These are phyloP conservation scores for Tolypocladium guangdongense DNA, from an alignment of 2,329 filamentous ascomycete genomes.

Conservation along the genomic window DNA sequence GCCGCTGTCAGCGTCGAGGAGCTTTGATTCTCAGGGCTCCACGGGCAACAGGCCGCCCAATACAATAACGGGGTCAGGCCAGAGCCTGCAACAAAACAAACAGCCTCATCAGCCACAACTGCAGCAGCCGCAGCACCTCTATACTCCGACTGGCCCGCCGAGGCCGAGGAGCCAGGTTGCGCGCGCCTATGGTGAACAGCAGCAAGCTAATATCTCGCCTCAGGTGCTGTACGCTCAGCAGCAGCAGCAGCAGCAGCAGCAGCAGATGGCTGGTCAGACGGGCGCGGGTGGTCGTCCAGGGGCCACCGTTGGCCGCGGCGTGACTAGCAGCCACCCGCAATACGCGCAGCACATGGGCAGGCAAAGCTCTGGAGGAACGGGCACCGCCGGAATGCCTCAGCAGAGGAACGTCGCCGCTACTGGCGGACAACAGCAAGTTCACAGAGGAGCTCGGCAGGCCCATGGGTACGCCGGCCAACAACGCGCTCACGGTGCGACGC, in stretches of 20 bases:
- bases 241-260: constrained; percentile 3
- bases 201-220: constrained; percentile 1
- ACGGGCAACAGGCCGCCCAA: background rate
- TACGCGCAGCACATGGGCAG: constrained; percentile 9
- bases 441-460: constrained; percentile 2
- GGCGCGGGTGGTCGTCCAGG: constrained; percentile 3
- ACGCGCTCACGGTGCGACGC: constrained; percentile 5
- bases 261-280: constrained; percentile 9
- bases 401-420: constrained; percentile 2
- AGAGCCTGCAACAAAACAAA: constrained; percentile 7
- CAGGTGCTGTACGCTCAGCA: constrained; percentile 7
- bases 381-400: constrained; percentile 1
- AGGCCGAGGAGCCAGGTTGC: constrained; percentile 4
- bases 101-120: constrained; percentile 4
- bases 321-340: constrained; percentile 4
- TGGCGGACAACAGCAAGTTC: constrained; percentile 5
- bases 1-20: constrained; percentile 3
- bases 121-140: constrained; percentile 5
- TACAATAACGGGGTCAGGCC: constrained; percentile 2
- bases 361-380: constrained; percentile 5
- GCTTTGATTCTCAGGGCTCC: constrained; percentile 8
- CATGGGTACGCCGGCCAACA: constrained; percentile 6
- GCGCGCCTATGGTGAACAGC: constrained; percentile 2
- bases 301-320: constrained; percentile 5
- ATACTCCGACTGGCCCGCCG: background rate